Base-by-base conservation (phyloP, 2,329 filamentous ascomycete species). In the Aspergillus intermedius region DNA sequence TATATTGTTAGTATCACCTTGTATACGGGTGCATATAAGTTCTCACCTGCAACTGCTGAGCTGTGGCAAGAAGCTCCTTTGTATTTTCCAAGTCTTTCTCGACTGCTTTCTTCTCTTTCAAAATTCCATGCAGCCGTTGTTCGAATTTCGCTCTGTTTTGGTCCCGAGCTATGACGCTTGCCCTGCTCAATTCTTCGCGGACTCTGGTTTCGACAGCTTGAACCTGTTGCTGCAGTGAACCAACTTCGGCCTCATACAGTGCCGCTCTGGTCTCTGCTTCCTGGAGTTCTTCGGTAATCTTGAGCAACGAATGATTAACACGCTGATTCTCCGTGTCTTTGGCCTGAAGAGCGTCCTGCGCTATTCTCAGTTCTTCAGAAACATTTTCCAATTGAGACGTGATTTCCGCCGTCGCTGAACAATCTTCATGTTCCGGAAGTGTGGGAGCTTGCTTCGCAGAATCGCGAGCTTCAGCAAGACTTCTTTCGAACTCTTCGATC, bases 141-240 rank as follows among this genome's bases (percentile, higher is more conserved):
- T 68, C 63, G n/a, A 61, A 65, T 28, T 47, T 57, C 10, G 56
- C 60, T 42, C 50, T 60, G 40, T 55, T 56, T 40, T 64, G 55
- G 13, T 65, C 61, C 39, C 58, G 61, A 5, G 57, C 49, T n/a
- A 54, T 46, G 13, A 57, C 44, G 45, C 60, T 60, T 39, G 66
- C 68, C 54, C 64, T 57, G 17, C 55, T 58, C 48, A 66, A 25
- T 50, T 68, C 63, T 32, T 65, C 58, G 17, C 61, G 59, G 10
- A 67, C 47, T n/a, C 49, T 61, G 13, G 49, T 48, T 41, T 68
- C 64, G 7, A 54, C 53, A 0, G 49, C 34, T 12, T 50, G 45
- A 2, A 57, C 40, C 19, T 62, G 55, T n/a, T 60, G 51, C 28
- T 53, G 49, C 42, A 66, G 42, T 2, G 48, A 46, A 2, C 32